Base-by-base conservation (phyloP, 2,329 filamentous ascomycete species). In the Escovopsis sp. region DNA sequence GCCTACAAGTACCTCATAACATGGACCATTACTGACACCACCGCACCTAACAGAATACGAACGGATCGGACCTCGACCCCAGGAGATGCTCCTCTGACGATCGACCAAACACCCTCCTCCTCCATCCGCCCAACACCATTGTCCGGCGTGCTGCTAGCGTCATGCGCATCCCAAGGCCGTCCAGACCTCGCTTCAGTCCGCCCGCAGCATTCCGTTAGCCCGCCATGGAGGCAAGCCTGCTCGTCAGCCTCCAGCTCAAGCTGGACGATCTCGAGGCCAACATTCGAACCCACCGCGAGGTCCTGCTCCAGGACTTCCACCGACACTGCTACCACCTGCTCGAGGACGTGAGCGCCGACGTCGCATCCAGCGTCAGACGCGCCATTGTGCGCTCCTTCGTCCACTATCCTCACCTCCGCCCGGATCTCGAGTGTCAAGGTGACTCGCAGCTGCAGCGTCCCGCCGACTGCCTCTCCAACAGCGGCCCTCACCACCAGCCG, bases 241-340 rank as follows among this genome's bases (percentile, higher is more conserved):
- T 69, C 43, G 58, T 62, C 37, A 63, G 66, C 53, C 62, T 75
- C 49, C 60, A 65, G 45, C 55, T 54, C 46, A 70, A 66, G 61
- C 66, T 72, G 43, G 56, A 54, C 47, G 61, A 72, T 46, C 67
- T 76, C 35, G 68, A 77, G 48, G 56, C 60, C 49, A 68, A 67
- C 50, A 69, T 77, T 47, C 62, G 58, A 40, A 57, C 62, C 40
- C 74, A 71, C 55, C 69, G 67, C 44, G 63, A 63, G 49, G 66
- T 70, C 42, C 65, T 75, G 62, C 61, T 67, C 35, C 52, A 60
- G 43, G 68, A 76, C 45, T 78, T 76, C 48, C 58, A 65, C 38
- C 62, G 61, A 43, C 68, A 72, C 54, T 65, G 66, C 41, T 60
- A 62, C 37, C 54, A 62, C 34, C 54, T 71, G 38, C 56, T 77